A percentile compares a stretch with the other conserved stretches of the same genome.
Evolutionary conservation across 805 yeast genomes (phyloP).

Genomic region (Suhomyces kilbournensis): DNA sequence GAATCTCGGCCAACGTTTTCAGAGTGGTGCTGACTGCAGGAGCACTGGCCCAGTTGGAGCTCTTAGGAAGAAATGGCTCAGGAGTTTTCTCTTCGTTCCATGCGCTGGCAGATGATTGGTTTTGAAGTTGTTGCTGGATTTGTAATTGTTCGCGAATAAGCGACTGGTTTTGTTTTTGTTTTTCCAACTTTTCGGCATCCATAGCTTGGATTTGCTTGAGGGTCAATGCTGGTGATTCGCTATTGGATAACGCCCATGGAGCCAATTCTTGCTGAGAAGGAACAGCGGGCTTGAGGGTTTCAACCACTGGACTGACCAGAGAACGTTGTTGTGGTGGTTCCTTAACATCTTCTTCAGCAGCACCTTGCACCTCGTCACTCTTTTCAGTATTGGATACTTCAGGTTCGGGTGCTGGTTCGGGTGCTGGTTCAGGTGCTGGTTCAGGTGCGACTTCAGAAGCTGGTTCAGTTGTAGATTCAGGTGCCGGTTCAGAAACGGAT

Average conservation of each 20-base stretch:
- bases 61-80: slow-evolving; percentile 32
- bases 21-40: slow-evolving; percentile 28
- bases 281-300: slow-evolving; percentile 14
- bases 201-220: slow-evolving; percentile 52
- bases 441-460: neutral
- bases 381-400: neutral
- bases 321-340: neutral
- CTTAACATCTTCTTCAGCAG: neutral
- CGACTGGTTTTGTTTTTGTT: slow-evolving; percentile 37
- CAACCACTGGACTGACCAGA: slow-evolving; percentile 3
- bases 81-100: slow-evolving; percentile 23
- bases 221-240: slow-evolving; percentile 38
- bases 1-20: slow-evolving; percentile 60
- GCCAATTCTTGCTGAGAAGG: slow-evolving; percentile 32
- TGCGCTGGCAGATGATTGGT: slow-evolving; percentile 16
- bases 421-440: neutral
- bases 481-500: neutral
- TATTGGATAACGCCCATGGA: slow-evolving; percentile 51
- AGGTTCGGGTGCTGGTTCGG: neutral
- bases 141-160: slow-evolving; percentile 27
- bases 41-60: slow-evolving; percentile 45
- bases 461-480: neutral
- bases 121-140: slow-evolving; percentile 8
- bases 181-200: slow-evolving; percentile 42
- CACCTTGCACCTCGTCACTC: neutral